A percentile compares a stretch with the other conserved stretches of the same genome.
Evolutionary conservation across 2,329 filamentous ascomycete species (phyloP).

Genomic region (Colletotrichum tabaci): DNA sequence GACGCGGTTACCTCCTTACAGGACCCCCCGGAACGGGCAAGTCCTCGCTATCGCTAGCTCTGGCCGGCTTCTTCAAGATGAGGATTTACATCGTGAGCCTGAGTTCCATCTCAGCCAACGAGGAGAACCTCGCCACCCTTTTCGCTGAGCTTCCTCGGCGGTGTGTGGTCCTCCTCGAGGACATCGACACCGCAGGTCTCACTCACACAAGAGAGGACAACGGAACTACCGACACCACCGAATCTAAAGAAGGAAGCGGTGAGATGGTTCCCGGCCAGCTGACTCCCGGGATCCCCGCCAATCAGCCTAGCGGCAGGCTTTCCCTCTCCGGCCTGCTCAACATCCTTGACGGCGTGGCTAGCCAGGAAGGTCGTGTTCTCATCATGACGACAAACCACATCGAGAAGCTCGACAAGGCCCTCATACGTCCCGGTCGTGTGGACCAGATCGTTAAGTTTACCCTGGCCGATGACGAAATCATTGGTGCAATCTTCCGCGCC

Average conservation of each 20-base stretch:
- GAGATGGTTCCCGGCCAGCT: conserved; percentile 53
- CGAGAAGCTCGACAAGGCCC: conserved; percentile 73
- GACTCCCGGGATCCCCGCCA: conserved; percentile 49
- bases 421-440: conserved; percentile 74
- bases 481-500: conserved; percentile 68
- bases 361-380: conserved; percentile 74
- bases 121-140: conserved; percentile 75
- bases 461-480: conserved; percentile 68
- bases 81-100: conserved; percentile 81
- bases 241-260: conserved; percentile 43
- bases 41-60: conserved; percentile 78
- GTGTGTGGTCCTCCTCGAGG: conserved; percentile 82
- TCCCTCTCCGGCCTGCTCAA: conserved; percentile 86
- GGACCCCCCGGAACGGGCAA: conserved; percentile 88
- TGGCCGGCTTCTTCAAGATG: conserved; percentile 79
- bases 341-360: conserved; percentile 81
- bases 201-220: conserved; percentile 69
- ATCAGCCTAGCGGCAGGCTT: conserved; percentile 56
- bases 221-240: conserved; percentile 10
- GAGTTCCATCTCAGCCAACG: conserved; percentile 73
- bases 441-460: conserved; percentile 73
- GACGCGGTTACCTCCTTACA: conserved; percentile 85
- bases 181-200: conserved; percentile 81
- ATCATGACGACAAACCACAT: conserved; percentile 78
- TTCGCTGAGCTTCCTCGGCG: conserved; percentile 78